Percentiles rank a stretch among this genome's conserved stretches.
phyloP scores from a whole-genome alignment of 2,329 filamentous ascomycete species.

The Leptographium radiaticola region DNA sequence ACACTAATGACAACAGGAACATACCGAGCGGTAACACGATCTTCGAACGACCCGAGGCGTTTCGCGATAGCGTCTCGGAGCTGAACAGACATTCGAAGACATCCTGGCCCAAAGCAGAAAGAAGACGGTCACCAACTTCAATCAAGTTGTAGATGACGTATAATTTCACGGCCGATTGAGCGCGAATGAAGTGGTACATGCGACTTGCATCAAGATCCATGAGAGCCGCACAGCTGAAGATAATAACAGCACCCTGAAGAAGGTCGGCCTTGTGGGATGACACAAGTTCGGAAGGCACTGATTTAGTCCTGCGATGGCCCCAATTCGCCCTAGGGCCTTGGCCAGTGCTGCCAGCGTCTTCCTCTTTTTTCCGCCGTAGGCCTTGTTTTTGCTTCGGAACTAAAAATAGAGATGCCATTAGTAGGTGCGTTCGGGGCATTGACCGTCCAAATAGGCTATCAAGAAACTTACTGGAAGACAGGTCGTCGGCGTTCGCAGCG shows the following conservation, averaged over 20 bases:
- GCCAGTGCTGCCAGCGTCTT: too few relatives aligned
- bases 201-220: conserved; percentile 90
- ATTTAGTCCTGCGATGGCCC: conserved; percentile 55
- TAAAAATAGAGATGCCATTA: neutral
- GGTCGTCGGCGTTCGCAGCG: neutral
- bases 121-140: conserved; percentile 79
- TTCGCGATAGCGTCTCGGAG: conserved; percentile 78
- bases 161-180: conserved; percentile 91
- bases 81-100: conserved; percentile 94
- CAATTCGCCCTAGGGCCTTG: neutral
- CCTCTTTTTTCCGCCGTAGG: neutral
- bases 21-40: conserved; percentile 79
- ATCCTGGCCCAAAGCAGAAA: conserved; percentile 88
- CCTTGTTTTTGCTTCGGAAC: neutral
- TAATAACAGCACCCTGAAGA: conserved; percentile 76
- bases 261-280: conserved; percentile 92
- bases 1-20: conserved; percentile 73
- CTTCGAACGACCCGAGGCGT: conserved; percentile 80
- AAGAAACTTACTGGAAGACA: neutral
- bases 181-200: conserved; percentile 96
- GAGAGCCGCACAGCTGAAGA: conserved; percentile 71
- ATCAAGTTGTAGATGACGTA: conserved; percentile 99
- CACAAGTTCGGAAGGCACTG: conserved; percentile 70
- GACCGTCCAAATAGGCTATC: neutral
- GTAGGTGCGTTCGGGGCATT: neutral